Evolutionary conservation across 345 rosid genomes (phyloP).

Genomic region (Populus deltoides): DNA sequence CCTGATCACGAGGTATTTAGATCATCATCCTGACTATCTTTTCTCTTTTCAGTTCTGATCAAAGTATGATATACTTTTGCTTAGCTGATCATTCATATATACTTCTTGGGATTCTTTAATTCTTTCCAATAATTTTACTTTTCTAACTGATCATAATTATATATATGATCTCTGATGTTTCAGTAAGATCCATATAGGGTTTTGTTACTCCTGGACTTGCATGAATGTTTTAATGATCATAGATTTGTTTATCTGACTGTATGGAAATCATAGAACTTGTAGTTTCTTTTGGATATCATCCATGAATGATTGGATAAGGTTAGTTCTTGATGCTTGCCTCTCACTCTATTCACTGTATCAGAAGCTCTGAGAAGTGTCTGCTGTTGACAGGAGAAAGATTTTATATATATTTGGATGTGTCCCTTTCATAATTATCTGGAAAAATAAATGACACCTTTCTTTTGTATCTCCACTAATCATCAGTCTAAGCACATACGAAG

Average conservation of each 20-base stretch:
- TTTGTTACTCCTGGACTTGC: neutral
- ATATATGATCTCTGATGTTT: neutral
- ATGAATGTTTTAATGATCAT: neutral
- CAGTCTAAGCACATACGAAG: neutral
- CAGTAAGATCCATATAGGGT: conserved; percentile 5
- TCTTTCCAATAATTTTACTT: neutral
- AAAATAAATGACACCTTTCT: neutral
- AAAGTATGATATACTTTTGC: neutral
- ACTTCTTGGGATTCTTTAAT: neutral
- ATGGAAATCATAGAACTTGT: neutral
- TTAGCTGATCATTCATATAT: neutral
- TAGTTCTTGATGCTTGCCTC: neutral
- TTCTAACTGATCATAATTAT: neutral
- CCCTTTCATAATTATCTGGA: neutral
- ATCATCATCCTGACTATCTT: neutral
- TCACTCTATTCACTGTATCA: neutral
- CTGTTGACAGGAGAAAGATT: neutral
- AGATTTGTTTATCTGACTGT: neutral
- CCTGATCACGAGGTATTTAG: conserved; percentile 12
- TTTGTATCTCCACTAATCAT: neutral
- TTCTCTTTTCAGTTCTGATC: neutral
- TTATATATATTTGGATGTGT: neutral
- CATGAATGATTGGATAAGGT: neutral
- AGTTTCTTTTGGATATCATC: neutral
- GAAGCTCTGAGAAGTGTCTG: neutral